These are phyloP conservation scores for Cladosporium halotolerans DNA, from an alignment of 2,329 filamentous ascomycete species.

Conservation along the genomic window DNA sequence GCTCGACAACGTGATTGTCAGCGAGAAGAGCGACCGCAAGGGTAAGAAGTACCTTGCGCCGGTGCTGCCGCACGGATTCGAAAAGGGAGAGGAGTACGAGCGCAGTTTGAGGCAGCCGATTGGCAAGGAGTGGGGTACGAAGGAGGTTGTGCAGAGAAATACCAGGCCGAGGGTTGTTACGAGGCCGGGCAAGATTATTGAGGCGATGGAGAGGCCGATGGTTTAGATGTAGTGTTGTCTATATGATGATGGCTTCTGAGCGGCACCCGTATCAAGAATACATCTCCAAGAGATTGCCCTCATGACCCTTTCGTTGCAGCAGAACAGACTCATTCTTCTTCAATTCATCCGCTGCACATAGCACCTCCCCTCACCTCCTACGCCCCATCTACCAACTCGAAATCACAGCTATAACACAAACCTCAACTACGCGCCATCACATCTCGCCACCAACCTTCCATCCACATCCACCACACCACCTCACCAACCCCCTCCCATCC, in stretches of 20 bases:
- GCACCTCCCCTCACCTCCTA: no score
- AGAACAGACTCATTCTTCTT: no score
- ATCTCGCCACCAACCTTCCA: no score
- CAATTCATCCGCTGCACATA: no score
- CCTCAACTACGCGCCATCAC: no score
- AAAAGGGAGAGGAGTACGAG: constrained; percentile 84
- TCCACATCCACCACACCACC: no score
- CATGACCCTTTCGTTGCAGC: no score
- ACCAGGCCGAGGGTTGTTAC: constrained; percentile 85
- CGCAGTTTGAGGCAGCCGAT: constrained; percentile 77
- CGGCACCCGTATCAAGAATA: no score
- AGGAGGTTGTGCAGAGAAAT: constrained; percentile 81
- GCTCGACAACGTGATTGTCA: constrained; percentile 79
- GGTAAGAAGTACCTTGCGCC: constrained; percentile 83
- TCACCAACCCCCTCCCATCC: no score
- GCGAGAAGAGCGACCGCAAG: constrained; percentile 85
- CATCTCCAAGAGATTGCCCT: no score
- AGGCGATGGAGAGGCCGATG: constrained; percentile 75
- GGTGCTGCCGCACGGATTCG: constrained; percentile 81
- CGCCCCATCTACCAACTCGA: no score
- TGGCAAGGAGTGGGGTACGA: constrained; percentile 94
- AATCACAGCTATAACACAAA: no score
- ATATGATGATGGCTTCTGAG: not conserved
- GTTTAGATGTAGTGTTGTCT: constrained; percentile 31
- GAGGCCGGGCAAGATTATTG: constrained; percentile 77